phyloP scores from a whole-genome alignment of 257 asterid species.

The Linaria vulgaris region DNA sequence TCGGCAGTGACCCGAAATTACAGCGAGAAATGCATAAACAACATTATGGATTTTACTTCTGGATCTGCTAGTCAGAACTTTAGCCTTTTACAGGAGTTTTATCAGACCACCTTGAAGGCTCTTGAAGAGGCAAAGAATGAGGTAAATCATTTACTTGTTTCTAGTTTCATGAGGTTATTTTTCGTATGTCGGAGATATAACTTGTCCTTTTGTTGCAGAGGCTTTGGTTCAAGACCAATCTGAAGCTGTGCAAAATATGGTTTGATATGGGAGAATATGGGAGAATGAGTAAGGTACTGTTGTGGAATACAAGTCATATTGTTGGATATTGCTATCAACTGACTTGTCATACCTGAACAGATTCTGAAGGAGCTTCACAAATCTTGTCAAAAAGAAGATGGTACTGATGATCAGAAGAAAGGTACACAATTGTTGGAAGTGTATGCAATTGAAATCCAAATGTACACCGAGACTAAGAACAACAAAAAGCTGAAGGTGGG shows the following conservation, averaged over 20 bases:
- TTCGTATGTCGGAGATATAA: slow-evolving; percentile 20
- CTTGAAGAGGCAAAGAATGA: slow-evolving; percentile 99
- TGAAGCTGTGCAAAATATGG: slow-evolving; percentile 99
- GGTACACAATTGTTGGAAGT: slow-evolving; percentile 97
- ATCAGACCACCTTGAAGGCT: slow-evolving; percentile 87
- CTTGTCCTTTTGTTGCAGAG: slow-evolving; percentile 50
- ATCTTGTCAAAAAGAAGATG: slow-evolving; percentile 97
- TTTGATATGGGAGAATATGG: slow-evolving; percentile 93
- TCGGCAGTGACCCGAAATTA: slow-evolving; percentile 98
- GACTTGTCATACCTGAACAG: slow-evolving; percentile 40
- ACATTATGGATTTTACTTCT: slow-evolving; percentile 95
- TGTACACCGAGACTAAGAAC: slow-evolving; percentile 96
- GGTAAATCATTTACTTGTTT: slow-evolving; percentile 42
- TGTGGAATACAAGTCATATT: slow-evolving; percentile 17
- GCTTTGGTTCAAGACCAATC: slow-evolving; percentile 96
- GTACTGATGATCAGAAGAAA: slow-evolving; percentile 96
- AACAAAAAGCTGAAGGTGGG: slow-evolving; percentile 92
- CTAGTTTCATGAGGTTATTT: neutral
- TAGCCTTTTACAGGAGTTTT: slow-evolving; percentile 80
- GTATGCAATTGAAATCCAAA: slow-evolving; percentile 97
- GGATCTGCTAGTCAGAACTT: slow-evolving; percentile 97
- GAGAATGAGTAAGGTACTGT: slow-evolving; percentile 83
- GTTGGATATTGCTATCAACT: slow-evolving; percentile 18
- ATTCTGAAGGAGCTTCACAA: slow-evolving; percentile 95
- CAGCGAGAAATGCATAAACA: slow-evolving; percentile 95